A percentile compares a stretch with the other conserved stretches of the same genome.
Conservation (phyloP, 2,329 filamentous ascomycete species). For the Leptographium galeiforme region DNA sequence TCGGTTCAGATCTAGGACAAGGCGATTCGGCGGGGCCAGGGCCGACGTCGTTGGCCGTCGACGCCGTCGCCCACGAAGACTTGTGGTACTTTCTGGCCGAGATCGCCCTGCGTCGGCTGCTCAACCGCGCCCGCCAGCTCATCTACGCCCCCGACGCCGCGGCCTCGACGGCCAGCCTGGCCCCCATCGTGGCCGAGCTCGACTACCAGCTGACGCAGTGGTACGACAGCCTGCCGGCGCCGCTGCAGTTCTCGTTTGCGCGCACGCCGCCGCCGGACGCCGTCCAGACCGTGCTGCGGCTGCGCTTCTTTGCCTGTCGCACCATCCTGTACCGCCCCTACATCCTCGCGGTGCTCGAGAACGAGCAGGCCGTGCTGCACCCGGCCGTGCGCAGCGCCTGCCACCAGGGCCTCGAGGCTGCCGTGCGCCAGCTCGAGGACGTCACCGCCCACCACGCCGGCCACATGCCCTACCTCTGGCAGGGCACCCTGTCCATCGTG, state of each 20-base stretch:
- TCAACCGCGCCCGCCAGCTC: constrained; percentile 68
- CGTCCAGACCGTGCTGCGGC: constrained; percentile 63
- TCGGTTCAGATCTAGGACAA: too few species aligned
- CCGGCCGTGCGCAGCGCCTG: constrained; percentile 63
- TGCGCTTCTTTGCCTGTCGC: constrained; percentile 73
- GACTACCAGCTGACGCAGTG: constrained; percentile 75
- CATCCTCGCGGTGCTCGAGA: constrained; percentile 65
- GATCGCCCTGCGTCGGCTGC: constrained; percentile 61
- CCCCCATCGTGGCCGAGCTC: constrained; percentile 65
- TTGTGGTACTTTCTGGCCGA: constrained; percentile 80
- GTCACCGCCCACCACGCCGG: constrained; percentile 68
- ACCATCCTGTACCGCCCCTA: constrained; percentile 81
- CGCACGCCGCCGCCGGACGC: constrained; percentile 50
- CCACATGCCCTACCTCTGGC: constrained; percentile 77
- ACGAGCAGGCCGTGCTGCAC: constrained; percentile 60
- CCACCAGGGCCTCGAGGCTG: constrained; percentile 69
- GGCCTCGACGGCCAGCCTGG: constrained; percentile 58
- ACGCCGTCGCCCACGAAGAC: constrained; percentile 52
- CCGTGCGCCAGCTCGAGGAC: constrained; percentile 65
- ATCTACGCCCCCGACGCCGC: constrained; percentile 65
- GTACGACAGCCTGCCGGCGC: constrained; percentile 64
- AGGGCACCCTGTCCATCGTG: constrained; percentile 70
- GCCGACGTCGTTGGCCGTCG: constrained; percentile 23
- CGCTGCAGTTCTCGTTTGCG: constrained; percentile 66
- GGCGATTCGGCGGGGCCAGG: too few species aligned